phyloP scores from a whole-genome alignment of 495 filamentous ascomycete genomes.

The Physcia stellaris region DNA sequence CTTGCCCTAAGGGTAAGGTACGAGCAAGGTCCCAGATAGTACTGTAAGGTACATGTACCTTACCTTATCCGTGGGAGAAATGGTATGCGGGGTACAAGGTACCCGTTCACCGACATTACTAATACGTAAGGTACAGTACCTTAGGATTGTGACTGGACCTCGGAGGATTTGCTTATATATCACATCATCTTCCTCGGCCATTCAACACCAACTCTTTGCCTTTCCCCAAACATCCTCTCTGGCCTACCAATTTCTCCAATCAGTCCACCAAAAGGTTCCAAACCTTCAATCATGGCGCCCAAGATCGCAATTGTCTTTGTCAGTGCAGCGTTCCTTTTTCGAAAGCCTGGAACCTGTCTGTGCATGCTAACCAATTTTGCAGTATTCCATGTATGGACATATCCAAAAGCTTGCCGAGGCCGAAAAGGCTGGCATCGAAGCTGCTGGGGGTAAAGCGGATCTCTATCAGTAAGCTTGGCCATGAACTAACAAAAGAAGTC shows the following conservation, averaged over 20 bases:
- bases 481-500: too few relatives aligned
- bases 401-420: constrained; percentile 73
- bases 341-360: not conserved
- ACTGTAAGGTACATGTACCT: too few relatives aligned
- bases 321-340: constrained; percentile 23
- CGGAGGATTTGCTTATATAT: too few relatives aligned
- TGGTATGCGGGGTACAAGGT: too few relatives aligned
- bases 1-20: too few relatives aligned
- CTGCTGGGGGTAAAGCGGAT: constrained; percentile 65
- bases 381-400: constrained; percentile 98
- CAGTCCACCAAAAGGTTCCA: constrained; percentile 1
- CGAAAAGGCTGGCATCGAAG: constrained; percentile 80
- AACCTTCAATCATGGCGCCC: constrained; percentile 63
- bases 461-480: constrained; percentile 56
- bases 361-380: constrained; percentile 5
- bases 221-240: not conserved
- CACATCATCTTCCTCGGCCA: not conserved
- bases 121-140: too few relatives aligned
- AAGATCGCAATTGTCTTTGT: constrained; percentile 86
- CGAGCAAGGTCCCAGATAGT: too few relatives aligned
- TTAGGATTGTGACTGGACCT: too few relatives aligned
- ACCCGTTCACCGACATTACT: too few relatives aligned
- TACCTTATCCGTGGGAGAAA: too few relatives aligned
- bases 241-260: too few relatives aligned
- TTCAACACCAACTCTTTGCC: not conserved